Conservation (phyloP, 768 basidiomycete species). For the Termitomyces sp. region DNA sequence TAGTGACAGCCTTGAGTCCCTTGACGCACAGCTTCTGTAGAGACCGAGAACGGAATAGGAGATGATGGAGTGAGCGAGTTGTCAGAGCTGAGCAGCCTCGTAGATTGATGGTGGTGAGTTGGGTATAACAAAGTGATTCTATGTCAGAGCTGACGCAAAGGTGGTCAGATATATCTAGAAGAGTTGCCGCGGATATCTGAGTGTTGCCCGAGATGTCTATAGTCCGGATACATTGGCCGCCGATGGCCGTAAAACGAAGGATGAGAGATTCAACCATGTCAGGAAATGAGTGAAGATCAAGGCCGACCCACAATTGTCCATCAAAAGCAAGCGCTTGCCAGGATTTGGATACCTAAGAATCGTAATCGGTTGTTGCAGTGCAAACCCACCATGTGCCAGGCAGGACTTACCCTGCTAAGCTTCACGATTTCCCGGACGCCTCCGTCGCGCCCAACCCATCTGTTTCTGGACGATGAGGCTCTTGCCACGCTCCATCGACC, state of each 20-base stretch:
- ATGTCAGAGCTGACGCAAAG: conserved; percentile 41
- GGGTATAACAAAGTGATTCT: conserved; percentile 47
- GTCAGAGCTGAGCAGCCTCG: conserved; percentile 69
- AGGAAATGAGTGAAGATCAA: conserved; percentile 64
- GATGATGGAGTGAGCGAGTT: conserved; percentile 61
- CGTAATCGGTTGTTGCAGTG: conserved; percentile 1
- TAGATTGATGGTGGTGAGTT: conserved; percentile 67
- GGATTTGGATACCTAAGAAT: conserved; percentile 62
- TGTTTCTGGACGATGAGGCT: conserved; percentile 57
- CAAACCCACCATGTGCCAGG: not conserved
- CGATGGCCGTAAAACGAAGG: conserved; percentile 44
- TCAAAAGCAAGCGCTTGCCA: conserved; percentile 80
- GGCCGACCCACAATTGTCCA: conserved; percentile 78
- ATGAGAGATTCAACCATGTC: conserved; percentile 48
- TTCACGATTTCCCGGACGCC: conserved; percentile 78
- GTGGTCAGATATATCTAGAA: conserved; percentile 50
- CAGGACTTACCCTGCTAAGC: conserved; percentile 63
- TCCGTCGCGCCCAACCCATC: conserved; percentile 74
- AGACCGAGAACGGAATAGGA: conserved; percentile 62
- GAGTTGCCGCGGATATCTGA: conserved; percentile 40
- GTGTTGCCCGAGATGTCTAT: conserved; percentile 65
- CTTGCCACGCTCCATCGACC: conserved; percentile 58
- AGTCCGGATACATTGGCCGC: conserved; percentile 60
- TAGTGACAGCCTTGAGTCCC: conserved; percentile 66
- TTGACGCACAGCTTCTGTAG: conserved; percentile 60